These are phyloP conservation scores for Aciculosporium take DNA, from an alignment of 2,329 filamentous ascomycete species.

Conservation along the genomic window DNA sequence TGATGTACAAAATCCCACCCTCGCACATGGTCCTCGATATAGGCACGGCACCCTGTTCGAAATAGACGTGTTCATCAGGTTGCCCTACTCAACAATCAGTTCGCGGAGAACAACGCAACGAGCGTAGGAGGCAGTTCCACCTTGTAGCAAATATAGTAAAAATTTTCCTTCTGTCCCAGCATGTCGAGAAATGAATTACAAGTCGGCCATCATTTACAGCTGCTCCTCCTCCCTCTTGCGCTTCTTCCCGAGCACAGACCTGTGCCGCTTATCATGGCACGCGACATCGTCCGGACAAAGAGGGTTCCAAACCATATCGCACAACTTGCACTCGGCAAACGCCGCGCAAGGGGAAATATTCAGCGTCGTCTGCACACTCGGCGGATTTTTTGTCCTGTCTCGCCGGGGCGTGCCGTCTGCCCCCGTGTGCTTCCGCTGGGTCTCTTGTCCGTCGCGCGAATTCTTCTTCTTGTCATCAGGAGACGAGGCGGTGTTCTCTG, in stretches of 20 bases:
- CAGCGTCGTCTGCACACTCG: conserved; percentile 27
- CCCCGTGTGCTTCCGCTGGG: too few relatives aligned
- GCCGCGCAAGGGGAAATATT: conserved; percentile 27
- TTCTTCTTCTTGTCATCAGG: background rate
- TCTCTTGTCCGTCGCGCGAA: background rate
- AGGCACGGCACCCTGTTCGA: too few relatives aligned
- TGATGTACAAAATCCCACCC: too few relatives aligned
- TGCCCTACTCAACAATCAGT: too few relatives aligned
- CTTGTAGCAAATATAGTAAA: too few relatives aligned
- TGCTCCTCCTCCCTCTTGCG: conserved; percentile 12
- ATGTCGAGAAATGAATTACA: too few relatives aligned
- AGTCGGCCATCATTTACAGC: conserved; percentile 7
- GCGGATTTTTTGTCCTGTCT: background rate
- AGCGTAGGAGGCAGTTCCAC: too few relatives aligned
- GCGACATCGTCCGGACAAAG: conserved; percentile 29
- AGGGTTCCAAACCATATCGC: conserved; percentile 30
- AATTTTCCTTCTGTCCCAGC: too few relatives aligned
- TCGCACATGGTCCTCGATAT: too few relatives aligned
- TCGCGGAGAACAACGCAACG: too few relatives aligned
- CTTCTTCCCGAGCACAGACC: conserved; percentile 16
- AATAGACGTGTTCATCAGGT: too few relatives aligned
- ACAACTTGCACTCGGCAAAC: conserved; percentile 29
- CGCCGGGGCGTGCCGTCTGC: too few relatives aligned
- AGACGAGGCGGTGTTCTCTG: background rate
- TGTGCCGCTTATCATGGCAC: conserved; percentile 26